Base-by-base conservation (phyloP, 352 stramenopile genomes). In the Phytopythium chamaehyphon region DNA sequence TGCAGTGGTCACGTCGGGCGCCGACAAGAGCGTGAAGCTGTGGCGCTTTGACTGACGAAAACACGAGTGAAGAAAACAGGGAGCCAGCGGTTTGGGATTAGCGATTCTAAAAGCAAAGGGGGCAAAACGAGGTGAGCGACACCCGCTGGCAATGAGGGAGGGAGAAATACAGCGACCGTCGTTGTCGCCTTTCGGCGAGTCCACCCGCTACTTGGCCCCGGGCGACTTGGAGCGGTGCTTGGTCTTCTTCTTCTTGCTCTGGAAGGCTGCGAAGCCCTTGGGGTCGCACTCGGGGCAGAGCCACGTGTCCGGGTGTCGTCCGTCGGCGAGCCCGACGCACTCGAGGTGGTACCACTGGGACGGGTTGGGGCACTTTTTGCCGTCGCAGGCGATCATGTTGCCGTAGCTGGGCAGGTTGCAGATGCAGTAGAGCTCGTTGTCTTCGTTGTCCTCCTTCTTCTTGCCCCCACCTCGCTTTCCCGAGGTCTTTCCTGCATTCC, bases 341-440 rank as follows among this genome's bases (percentile, higher is more conserved):
- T 91, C 80, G 45, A 92, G 62, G 55, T 94, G 84, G 66, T 94
- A 94, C 84, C 84, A 94, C 61, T 94, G 79, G 57, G 78, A 89
- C 61, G 82, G 82, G 60, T 91, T 93, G 15, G 78, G 82, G 42
- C 84, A 94, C 52, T 90, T 88, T 52, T 94, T 90, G 64, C 80
- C 80, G 60, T 94, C 84, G 57, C 84, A 94, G 19, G 84, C 84
- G 52, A 94, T 94, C 84, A 94, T 94, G 61, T 90, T 90, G 55
- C 84, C 84, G 64, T 91, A 94, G 63, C 82, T 91, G 11, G 80
- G 82, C 33, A 87, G 61, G 62, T 91, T 88, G 62, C 84, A 94
- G 56, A 94, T 84, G 57, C 84, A 94, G 60, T 94, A 94, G 22
- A 94, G 79, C 57, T 92, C 81, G 54, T 94, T 92, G 71, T 92